A percentile compares a stretch with the other conserved stretches of the same genome.
These are phyloP conservation scores for Anisogramma anomala DNA, from an alignment of 2,329 filamentous ascomycete genomes.

Conservation along the genomic window DNA sequence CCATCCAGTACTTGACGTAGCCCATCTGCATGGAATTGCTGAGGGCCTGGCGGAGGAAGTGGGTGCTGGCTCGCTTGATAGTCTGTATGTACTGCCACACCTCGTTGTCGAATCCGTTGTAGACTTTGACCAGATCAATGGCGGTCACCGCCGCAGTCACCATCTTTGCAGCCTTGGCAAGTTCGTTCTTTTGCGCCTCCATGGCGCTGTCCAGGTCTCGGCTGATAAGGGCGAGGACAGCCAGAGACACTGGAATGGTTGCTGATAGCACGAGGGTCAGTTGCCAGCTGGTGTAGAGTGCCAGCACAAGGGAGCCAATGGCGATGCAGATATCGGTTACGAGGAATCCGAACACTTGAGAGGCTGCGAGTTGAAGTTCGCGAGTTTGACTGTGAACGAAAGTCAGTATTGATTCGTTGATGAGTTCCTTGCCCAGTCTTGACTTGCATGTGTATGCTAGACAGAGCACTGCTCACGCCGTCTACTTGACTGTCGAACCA, in stretches of 20 bases:
- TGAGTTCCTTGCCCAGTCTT: not conserved
- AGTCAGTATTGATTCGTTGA: not conserved
- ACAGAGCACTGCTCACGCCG: conserved; percentile 60
- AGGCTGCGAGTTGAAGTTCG: conserved; percentile 70
- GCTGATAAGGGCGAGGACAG: conserved; percentile 49
- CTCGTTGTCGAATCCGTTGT: conserved; percentile 65
- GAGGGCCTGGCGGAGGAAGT: conserved; percentile 57
- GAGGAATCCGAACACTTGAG: conserved; percentile 65
- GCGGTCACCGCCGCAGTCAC: conserved; percentile 57
- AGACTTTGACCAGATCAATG: conserved; percentile 80
- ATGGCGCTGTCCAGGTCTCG: conserved; percentile 52
- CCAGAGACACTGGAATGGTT: conserved; percentile 55
- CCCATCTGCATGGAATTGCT: conserved; percentile 62
- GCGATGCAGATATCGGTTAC: conserved; percentile 54
- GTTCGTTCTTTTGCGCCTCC: conserved; percentile 53
- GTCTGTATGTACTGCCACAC: conserved; percentile 49
- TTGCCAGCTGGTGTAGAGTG: conserved; percentile 72
- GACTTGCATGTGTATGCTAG: conserved; percentile 61
- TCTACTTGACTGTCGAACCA: conserved; percentile 72
- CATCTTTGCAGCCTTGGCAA: conserved; percentile 60
- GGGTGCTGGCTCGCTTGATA: conserved; percentile 45
- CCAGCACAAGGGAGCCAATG: conserved; percentile 54
- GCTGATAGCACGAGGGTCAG: conserved; percentile 70
- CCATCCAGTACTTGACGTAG: conserved; percentile 60
- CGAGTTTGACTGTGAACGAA: conserved; percentile 57